Percentiles rank a stretch among this genome's conserved stretches.
These are phyloP conservation scores for Exidia glandulosa DNA, from an alignment of 768 basidiomycete genomes.

Conservation along the genomic window DNA sequence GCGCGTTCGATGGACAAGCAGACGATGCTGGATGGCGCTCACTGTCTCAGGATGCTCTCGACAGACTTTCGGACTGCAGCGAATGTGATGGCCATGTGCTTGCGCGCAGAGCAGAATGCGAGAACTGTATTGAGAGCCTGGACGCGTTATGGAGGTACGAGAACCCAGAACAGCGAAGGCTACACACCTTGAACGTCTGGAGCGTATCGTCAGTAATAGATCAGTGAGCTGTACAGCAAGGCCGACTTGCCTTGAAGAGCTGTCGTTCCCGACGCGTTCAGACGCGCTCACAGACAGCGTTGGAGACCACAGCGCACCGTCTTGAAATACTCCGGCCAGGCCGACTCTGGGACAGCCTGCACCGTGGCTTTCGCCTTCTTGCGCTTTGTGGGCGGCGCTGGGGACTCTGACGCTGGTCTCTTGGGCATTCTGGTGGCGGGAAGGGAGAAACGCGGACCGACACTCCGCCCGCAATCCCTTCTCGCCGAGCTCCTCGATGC, in stretches of 20 bases:
- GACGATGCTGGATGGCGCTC: slow-evolving; percentile 9
- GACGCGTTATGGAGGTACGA: background rate
- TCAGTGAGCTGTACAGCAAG: background rate
- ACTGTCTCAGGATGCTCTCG: slow-evolving; percentile 70
- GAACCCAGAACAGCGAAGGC: background rate
- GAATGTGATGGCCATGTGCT: slow-evolving; percentile 73
- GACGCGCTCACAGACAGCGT: background rate
- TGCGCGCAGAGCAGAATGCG: slow-evolving; percentile 74
- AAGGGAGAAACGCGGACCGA: background rate
- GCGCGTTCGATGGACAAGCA: background rate
- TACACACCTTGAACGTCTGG: slow-evolving; percentile 51
- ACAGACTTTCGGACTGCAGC: slow-evolving; percentile 65
- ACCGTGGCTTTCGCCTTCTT: slow-evolving; percentile 13
- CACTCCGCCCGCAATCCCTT: background rate
- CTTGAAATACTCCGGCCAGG: slow-evolving; percentile 59
- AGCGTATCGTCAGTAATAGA: slow-evolving; percentile 5
- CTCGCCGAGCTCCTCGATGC: slow-evolving; percentile 15
- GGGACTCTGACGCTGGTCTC: background rate
- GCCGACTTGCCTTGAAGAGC: background rate
- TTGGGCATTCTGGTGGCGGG: background rate
- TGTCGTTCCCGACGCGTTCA: too few relatives aligned
- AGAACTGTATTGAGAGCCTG: slow-evolving; percentile 85
- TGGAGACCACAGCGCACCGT: slow-evolving; percentile 21
- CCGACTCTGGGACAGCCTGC: slow-evolving; percentile 2
- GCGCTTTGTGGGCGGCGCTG: slow-evolving; percentile 3